phyloP scores from a whole-genome alignment of 1,139 yeast species.

The Hansenula lynferdii region DNA sequence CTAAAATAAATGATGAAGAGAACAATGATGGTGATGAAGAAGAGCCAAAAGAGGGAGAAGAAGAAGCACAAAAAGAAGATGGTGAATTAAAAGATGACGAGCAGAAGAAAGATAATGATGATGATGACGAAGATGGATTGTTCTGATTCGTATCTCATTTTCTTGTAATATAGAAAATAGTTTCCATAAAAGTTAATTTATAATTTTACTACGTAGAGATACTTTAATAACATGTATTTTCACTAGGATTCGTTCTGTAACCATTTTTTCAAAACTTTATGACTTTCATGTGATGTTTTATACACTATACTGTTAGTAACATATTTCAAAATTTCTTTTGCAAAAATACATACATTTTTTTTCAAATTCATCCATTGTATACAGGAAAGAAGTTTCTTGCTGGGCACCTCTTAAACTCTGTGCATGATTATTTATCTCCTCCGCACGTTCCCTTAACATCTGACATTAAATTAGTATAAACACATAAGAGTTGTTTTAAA shows the following conservation, averaged over 20 bases:
- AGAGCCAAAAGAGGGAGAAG: slow-evolving; percentile 17
- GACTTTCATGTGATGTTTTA: slow-evolving; percentile 53
- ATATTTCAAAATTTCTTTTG: background rate
- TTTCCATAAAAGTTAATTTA: slow-evolving; percentile 1
- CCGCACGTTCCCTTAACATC: slow-evolving; percentile 60
- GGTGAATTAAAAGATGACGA: slow-evolving; percentile 16
- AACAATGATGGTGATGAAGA: slow-evolving; percentile 10
- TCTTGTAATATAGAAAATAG: slow-evolving; percentile 1
- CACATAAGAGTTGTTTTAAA: background rate
- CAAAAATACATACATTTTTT: slow-evolving; percentile 29
- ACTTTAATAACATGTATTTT: background rate
- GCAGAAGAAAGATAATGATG: slow-evolving; percentile 8
- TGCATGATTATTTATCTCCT: slow-evolving; percentile 69
- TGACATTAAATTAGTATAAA: slow-evolving; percentile 12
- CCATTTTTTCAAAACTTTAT: slow-evolving; percentile 66
- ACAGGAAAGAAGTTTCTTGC: slow-evolving; percentile 43
- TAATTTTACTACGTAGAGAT: background rate
- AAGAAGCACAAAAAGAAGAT: slow-evolving; percentile 8
- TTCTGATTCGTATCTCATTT: slow-evolving; percentile 8
- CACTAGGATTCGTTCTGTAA: slow-evolving; percentile 31
- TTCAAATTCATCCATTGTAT: slow-evolving; percentile 75
- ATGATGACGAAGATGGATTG: slow-evolving; percentile 25
- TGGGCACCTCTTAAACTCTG: slow-evolving; percentile 40
- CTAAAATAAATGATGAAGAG: slow-evolving; percentile 9
- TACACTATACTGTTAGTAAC: slow-evolving; percentile 33